Base-by-base conservation (phyloP, 805 yeast species). In the Cyberlindnera samutprakarnensis region DNA sequence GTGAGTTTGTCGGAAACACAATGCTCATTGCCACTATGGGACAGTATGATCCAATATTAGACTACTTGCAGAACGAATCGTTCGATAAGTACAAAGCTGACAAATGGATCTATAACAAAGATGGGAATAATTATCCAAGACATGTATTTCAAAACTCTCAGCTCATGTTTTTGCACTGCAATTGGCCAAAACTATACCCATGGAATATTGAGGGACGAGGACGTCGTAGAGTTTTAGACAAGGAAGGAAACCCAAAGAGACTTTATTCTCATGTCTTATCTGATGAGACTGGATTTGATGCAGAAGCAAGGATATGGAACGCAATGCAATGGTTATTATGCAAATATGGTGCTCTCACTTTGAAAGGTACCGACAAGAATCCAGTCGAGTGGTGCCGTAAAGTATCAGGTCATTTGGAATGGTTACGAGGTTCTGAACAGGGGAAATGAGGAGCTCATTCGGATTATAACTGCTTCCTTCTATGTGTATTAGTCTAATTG, bases 21-120 rank as follows among this genome's bases (percentile, higher is more conserved):
- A 48, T 46, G 44, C 53, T 48, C 32, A 75, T 75, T 12, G 61
- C 70, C 7, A 73, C 72, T 3, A 70, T 70, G 77, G 76, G 75
- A 1, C 77, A 70, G 41, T 67, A 55, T 33, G 74, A 70, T 42
- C 75, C 77, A 1, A 59, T 59, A 1, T 54, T 62, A 35, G 74
- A 68, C 43, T 58, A 42, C 17, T 27, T 43, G 8, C 54, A 48
- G 24, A 22, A 33, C 1, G 22, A 20, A n/a, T 33, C 46, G 7
- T 32, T 33, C 3, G 38, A 42, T n/a, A 41, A 31, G 13, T 44
- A 39, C 18, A 38, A 39, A 25, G 33, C 34, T 17, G 31, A 40
- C 2, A 14, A 31, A 3, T 44, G 33, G 29, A 13, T 23, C 14
- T 49, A 51, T 25, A 38, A 42, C 25, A 25, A 40, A 9, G 9